These are phyloP conservation scores for Scheffersomyces illinoinensis DNA, from an alignment of 1,139 yeast genomes.

Conservation along the genomic window DNA sequence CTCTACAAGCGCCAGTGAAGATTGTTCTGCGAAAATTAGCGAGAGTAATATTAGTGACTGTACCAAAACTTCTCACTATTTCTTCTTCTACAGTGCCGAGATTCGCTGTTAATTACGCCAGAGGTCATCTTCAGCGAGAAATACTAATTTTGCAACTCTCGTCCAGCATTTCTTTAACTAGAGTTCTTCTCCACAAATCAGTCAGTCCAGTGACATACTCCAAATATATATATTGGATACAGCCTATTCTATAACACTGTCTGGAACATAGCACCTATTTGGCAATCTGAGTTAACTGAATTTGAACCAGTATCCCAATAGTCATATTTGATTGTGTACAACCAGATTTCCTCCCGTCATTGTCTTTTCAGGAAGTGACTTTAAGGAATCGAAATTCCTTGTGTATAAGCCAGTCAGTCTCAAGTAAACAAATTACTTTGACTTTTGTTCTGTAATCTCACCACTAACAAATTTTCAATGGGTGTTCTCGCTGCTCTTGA, in stretches of 20 bases:
- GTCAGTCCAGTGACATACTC: neutral
- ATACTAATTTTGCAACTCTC: neutral
- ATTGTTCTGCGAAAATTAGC: too few relatives aligned
- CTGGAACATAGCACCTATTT: neutral
- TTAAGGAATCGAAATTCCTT: neutral
- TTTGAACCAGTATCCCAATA: neutral
- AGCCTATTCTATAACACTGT: neutral
- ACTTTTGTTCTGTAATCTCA: neutral
- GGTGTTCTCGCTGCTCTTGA: constrained; percentile 17
- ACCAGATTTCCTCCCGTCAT: neutral
- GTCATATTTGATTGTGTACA: neutral
- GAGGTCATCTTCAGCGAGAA: neutral
- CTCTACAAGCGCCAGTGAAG: too few relatives aligned
- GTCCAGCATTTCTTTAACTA: neutral
- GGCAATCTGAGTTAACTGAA: neutral
- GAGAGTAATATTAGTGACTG: neutral
- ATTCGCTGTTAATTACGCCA: neutral
- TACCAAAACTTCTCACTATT: neutral
- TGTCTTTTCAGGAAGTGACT: neutral
- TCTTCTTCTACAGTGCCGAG: neutral
- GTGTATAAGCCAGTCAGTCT: neutral
- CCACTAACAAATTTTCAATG: neutral
- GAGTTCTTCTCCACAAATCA: neutral
- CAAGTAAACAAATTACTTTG: neutral
- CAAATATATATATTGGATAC: neutral